phyloP scores from a whole-genome alignment of 345 rosid species.

The Aquilaria yunnanensis region DNA sequence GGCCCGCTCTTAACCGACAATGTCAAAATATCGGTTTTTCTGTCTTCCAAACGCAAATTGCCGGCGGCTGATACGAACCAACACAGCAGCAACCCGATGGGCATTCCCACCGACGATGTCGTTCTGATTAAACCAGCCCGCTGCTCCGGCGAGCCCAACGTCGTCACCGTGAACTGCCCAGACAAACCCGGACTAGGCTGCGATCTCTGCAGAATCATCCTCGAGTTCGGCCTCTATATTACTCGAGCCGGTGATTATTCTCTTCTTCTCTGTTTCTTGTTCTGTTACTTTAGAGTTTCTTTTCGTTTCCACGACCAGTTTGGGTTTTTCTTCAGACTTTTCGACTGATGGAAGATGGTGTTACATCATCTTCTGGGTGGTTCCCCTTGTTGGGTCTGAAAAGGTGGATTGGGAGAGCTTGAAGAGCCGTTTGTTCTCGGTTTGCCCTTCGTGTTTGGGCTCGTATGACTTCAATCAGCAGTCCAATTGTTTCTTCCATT shows the following conservation, averaged over 20 bases:
- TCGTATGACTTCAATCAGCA: constrained; percentile 33
- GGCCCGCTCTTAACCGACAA: too few relatives aligned
- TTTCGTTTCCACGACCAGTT: too few relatives aligned
- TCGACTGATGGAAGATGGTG: constrained; percentile 87
- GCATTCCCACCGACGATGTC: constrained; percentile 53
- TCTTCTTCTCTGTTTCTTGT: not conserved
- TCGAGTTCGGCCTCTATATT: constrained; percentile 65
- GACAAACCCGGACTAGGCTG: constrained; percentile 82
- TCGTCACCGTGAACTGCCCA: constrained; percentile 73
- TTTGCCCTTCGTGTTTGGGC: constrained; percentile 48
- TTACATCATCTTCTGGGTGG: constrained; percentile 65
- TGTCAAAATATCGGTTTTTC: too few relatives aligned
- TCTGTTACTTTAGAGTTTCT: not conserved
- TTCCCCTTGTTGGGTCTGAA: constrained; percentile 25
- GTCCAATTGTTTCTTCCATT: constrained; percentile 23
- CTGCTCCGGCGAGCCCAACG: constrained; percentile 33
- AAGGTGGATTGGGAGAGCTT: constrained; percentile 53
- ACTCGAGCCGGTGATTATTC: constrained; percentile 42
- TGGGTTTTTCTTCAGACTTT: constrained; percentile 35
- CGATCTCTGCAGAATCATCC: constrained; percentile 61
- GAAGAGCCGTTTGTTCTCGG: constrained; percentile 45
- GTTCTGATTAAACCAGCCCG: constrained; percentile 41
- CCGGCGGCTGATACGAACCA: too few relatives aligned
- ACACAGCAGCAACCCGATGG: constrained; percentile 22
- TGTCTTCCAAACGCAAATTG: too few relatives aligned